Evolutionary conservation across 2,329 filamentous ascomycete species (phyloP).

Genomic region (Ilyonectria destructans): DNA sequence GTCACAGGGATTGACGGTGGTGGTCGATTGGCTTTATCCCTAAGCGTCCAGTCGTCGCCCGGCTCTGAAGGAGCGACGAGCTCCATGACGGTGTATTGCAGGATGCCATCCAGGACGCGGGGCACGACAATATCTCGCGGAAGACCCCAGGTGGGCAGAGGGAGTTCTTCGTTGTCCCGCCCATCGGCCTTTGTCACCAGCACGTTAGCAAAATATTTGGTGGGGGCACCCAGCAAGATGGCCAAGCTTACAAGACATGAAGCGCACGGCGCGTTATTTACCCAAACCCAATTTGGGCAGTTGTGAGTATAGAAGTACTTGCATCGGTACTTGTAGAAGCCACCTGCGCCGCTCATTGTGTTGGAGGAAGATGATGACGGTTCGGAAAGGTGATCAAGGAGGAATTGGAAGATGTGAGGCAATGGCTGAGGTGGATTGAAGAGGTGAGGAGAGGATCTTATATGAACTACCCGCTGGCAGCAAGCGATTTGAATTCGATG

Average conservation of each 20-base stretch:
- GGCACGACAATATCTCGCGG: constrained; percentile 64
- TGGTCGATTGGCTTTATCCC: constrained; percentile 51
- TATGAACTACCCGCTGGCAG: constrained; percentile 45
- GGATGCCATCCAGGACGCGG: constrained; percentile 60
- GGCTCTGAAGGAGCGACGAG: constrained; percentile 57
- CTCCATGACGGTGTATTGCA: constrained; percentile 67
- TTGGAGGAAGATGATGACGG: constrained; percentile 28
- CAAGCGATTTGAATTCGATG: constrained; percentile 46
- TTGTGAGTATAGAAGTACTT: constrained; percentile 69
- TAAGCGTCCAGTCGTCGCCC: constrained; percentile 58
- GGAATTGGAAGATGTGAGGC: constrained; percentile 24
- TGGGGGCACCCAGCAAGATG: background rate
- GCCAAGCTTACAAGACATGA: constrained; percentile 63
- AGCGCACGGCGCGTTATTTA: constrained; percentile 66
- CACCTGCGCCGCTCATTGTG: constrained; percentile 57
- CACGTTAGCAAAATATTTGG: constrained; percentile 35
- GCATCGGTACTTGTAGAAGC: constrained; percentile 70
- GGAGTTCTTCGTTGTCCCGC: constrained; percentile 60
- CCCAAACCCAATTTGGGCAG: constrained; percentile 70
- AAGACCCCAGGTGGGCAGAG: constrained; percentile 47
- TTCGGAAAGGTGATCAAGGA: constrained; percentile 21
- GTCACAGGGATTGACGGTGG: constrained; percentile 51
- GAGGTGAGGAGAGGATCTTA: constrained; percentile 44
- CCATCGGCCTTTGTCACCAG: constrained; percentile 62
- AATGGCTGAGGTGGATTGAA: constrained; percentile 32